Conservation (phyloP, 371 early-diverging fungal genomes). For the Funneliformis caledonium region DNA sequence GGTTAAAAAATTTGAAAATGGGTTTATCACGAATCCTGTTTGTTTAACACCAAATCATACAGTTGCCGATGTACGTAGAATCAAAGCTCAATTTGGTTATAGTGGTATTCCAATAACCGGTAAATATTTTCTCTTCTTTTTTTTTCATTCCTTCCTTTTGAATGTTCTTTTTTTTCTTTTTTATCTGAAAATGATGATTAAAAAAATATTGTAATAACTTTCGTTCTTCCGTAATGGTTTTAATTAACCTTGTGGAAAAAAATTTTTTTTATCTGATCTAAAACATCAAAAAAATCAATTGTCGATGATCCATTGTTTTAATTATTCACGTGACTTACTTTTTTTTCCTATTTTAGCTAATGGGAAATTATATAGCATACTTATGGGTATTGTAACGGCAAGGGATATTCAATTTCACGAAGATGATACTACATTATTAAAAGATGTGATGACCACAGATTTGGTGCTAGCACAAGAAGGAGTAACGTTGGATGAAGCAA, state of each 20-base stretch:
- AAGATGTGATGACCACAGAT: constrained; percentile 89
- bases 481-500: constrained; percentile 88
- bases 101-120: constrained; percentile 96
- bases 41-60: constrained; percentile 84
- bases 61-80: constrained; percentile 84
- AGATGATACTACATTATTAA: constrained; percentile 60
- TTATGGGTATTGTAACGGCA: constrained; percentile 95
- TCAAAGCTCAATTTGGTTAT: constrained; percentile 90
- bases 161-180: neutral
- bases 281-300: neutral
- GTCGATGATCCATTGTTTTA: constrained; percentile 26
- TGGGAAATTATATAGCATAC: constrained; percentile 86
- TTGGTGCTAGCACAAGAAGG: constrained; percentile 86
- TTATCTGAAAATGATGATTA: constrained; percentile 13
- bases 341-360: constrained; percentile 53
- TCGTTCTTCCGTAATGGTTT: constrained; percentile 50
- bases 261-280: constrained; percentile 14
- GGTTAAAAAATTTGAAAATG: constrained; percentile 98
- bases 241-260: constrained; percentile 38
- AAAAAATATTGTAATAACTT: constrained; percentile 44
- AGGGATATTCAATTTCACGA: constrained; percentile 94
- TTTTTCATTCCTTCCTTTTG: neutral
- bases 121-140: constrained; percentile 46
- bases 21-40: constrained; percentile 95
- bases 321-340: neutral